Evolutionary conservation across 257 asterid genomes (phyloP), one percentile per base, ranked within the genome.

Genomic region (Jacaranda mimosifolia): DNA sequence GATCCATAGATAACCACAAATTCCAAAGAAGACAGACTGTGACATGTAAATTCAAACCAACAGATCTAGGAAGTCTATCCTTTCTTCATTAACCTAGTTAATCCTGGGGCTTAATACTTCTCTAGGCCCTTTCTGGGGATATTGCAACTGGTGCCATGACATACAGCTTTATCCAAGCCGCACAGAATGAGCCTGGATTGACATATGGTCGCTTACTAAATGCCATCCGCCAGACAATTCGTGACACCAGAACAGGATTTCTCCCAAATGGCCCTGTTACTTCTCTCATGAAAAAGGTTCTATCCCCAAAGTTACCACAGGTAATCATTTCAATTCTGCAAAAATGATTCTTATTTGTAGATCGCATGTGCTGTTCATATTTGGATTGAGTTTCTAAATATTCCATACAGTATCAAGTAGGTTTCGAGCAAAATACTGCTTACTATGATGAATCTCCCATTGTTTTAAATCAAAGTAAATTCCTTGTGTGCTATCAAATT

Each of bases 61-160:
- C 58, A 39, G 39, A 64, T 77, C 53, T 4, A 55, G 64, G 55
- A 53, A 59, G 4, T 17, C 26, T 43, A 26, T 55, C 18, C 9
- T 39, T 75, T 75, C 45, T 55, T 55, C 70, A 62, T 63, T 55
- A 36, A 51, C 9, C 5, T 70, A 19, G 59, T 58, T 46, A 68
- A 42, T 15, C 19, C 38, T 59, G 67, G 35, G 62, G 45, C 66
- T 78, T 53, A 3, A 49, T 65, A 75, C 43, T 18, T 66, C 70
- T 63, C 48, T 86, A 89, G 94, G 94, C 88, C 36, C 77, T 89
- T 56, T 70, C 94, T 57, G 91, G 92, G 19, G 40, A 78, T 55
- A 59, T 73, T 35, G 68, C 90, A 52, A 89, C 92, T 15, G 91
- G 94, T 72, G 92, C 88, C 76, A 79, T 89, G 87, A 89, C 94